These are phyloP conservation scores for Paramecium octaurelia DNA, from an alignment of 73 alveolate species.

Conservation along the genomic window DNA sequence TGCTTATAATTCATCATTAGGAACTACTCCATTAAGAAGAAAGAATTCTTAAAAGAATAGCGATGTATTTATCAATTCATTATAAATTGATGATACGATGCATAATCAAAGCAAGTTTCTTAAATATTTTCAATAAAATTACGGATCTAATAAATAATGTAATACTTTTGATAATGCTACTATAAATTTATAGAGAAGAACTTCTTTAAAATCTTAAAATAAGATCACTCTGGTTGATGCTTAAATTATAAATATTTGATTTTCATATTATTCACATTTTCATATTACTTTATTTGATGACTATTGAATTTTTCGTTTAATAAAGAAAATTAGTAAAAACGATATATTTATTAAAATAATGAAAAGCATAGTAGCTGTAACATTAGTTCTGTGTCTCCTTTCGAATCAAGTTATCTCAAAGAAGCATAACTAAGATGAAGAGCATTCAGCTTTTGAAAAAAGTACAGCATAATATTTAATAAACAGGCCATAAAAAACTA, in stretches of 20 bases:
- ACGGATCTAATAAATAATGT: neutral
- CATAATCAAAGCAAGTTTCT: neutral
- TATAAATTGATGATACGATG: neutral
- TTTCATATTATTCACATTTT: neutral
- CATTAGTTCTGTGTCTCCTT: constrained; percentile 33
- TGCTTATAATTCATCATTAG: neutral
- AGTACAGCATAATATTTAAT: neutral
- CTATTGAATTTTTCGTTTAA: neutral
- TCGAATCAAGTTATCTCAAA: neutral
- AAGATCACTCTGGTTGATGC: neutral
- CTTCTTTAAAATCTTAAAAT: neutral
- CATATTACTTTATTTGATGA: neutral
- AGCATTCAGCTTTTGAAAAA: constrained; percentile 39
- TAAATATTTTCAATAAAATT: neutral
- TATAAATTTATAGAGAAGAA: neutral
- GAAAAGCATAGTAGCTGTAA: neutral
- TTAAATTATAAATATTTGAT: neutral
- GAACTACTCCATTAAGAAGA: neutral
- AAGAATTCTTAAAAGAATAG: neutral
- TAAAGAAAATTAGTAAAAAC: neutral
- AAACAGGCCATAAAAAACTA: neutral
- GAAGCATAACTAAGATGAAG: constrained; percentile 22
- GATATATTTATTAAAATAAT: neutral
- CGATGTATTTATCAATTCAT: neutral
- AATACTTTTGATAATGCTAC: neutral